Evolutionary conservation across 768 basidiomycete genomes (phyloP), one percentile per base, ranked within the genome.

Genomic region (Suillus bovinus): DNA sequence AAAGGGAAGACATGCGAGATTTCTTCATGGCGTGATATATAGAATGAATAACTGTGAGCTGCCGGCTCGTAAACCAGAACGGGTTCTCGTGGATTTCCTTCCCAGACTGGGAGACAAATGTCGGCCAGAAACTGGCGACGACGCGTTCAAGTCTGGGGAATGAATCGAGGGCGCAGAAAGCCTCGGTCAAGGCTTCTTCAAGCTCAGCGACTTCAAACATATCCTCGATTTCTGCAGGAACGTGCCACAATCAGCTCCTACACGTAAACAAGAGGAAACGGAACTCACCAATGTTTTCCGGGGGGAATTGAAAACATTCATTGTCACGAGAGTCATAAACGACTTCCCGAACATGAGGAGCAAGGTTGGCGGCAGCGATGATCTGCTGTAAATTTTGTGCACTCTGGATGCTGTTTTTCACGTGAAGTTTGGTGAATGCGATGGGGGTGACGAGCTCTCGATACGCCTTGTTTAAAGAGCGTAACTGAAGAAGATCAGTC

Each of bases 191-290:
- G 16, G 46, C 64, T 1, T 74, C 73, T 39, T 74, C 73, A 5
- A 74, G 74, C 4, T 76, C 74, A 4, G 71, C 71, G 2, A 76
- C 68, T 44, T 74, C 73, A n/a, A 68, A 60, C 59, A 69, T 69
- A 7, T 74, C 74, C 17, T 66, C 71, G 11, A 17, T 4, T 24
- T 47, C 71, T 75, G 47, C 5, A 44, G 0, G 17, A 50, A 53
- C n/a, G 39, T n/a, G 29, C 29, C 10, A 55, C 11, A 11, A 58
- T 34, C 0, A 33, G n/a, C 36, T 70, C 20, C 65, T 58, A 42
- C 16, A 0, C 2, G 0, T 17, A n/a, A 8, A 16, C 31, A 3
- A 5, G 4, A 17, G 29, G 11, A 42, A 16, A 39, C 36, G 17
- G 9, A 59, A 42, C 22, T 36, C 53, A 66, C 72, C 72, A 1